A percentile compares a stretch with the other conserved stretches of the same genome.
phyloP scores from a whole-genome alignment of 345 rosid species.

The Sonneratia alba region DNA sequence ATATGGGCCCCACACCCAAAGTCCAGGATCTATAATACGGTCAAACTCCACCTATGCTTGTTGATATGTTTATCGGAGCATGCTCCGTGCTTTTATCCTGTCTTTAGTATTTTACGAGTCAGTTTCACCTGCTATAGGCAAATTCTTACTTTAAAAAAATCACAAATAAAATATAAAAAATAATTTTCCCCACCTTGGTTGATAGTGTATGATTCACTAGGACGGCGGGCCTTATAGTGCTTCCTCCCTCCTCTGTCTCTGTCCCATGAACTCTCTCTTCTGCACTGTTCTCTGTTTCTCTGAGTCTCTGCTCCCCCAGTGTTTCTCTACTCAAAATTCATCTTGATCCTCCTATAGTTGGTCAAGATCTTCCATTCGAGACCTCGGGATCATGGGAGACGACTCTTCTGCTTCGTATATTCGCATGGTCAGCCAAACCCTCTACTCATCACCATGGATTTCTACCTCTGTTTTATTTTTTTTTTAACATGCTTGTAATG shows the following conservation, averaged over 20 bases:
- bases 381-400: conserved; percentile 26
- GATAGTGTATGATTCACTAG: no score
- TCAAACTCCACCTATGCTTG: neutral
- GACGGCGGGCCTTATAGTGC: no score
- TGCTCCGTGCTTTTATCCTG: neutral
- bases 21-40: neutral
- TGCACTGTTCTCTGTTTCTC: neutral
- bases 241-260: neutral
- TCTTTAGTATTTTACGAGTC: neutral
- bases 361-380: neutral
- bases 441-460: neutral
- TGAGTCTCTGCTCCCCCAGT: neutral
- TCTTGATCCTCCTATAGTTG: neutral
- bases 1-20: conserved; percentile 24
- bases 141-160: no score
- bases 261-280: neutral
- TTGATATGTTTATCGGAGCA: neutral
- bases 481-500: no score
- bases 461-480: neutral
- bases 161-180: no score
- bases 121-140: neutral
- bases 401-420: conserved; percentile 48
- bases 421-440: conserved; percentile 30
- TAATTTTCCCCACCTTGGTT: no score
- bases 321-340: neutral